These are phyloP conservation scores for Phytophthora lateralis DNA, from an alignment of 352 stramenopile genomes.

Conservation along the genomic window DNA sequence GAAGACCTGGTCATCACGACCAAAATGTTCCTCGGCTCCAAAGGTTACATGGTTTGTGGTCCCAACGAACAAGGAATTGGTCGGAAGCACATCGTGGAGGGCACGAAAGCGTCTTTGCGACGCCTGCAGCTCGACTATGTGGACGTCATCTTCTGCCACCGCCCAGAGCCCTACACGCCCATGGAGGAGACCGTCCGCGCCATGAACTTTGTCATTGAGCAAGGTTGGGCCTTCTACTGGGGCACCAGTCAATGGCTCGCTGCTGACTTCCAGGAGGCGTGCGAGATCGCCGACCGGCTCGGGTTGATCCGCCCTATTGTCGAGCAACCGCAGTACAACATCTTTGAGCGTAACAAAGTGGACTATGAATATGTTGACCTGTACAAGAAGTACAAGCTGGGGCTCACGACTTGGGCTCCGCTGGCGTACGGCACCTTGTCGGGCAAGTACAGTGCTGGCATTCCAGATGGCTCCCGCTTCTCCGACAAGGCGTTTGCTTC, in stretches of 20 bases:
- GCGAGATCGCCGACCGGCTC: conserved; percentile 42
- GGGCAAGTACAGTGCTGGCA: conserved; percentile 56
- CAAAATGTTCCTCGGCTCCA: conserved; percentile 55
- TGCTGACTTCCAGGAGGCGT: conserved; percentile 52
- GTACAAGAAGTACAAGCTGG: conserved; percentile 60
- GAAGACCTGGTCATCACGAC: conserved; percentile 66
- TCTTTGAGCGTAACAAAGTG: conserved; percentile 50
- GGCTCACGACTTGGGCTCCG: conserved; percentile 54
- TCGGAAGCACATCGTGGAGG: conserved; percentile 58
- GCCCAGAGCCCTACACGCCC: conserved; percentile 53
- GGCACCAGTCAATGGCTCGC: conserved; percentile 38
- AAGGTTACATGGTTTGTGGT: conserved; percentile 20
- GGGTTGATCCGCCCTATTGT: conserved; percentile 41
- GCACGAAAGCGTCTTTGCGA: conserved; percentile 43
- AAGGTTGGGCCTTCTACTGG: conserved; percentile 67
- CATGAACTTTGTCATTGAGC: conserved; percentile 63
- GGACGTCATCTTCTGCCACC: conserved; percentile 70
- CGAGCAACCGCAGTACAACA: conserved; percentile 69
- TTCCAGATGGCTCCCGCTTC: conserved; percentile 37
- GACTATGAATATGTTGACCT: conserved; percentile 52
- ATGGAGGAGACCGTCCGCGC: conserved; percentile 62
- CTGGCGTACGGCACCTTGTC: conserved; percentile 53
- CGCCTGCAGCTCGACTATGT: conserved; percentile 58
- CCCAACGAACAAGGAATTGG: conserved; percentile 39
- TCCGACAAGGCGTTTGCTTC: not conserved